Base-by-base conservation (phyloP, 2,329 filamentous ascomycete genomes). In the Claviceps pazoutovae region DNA sequence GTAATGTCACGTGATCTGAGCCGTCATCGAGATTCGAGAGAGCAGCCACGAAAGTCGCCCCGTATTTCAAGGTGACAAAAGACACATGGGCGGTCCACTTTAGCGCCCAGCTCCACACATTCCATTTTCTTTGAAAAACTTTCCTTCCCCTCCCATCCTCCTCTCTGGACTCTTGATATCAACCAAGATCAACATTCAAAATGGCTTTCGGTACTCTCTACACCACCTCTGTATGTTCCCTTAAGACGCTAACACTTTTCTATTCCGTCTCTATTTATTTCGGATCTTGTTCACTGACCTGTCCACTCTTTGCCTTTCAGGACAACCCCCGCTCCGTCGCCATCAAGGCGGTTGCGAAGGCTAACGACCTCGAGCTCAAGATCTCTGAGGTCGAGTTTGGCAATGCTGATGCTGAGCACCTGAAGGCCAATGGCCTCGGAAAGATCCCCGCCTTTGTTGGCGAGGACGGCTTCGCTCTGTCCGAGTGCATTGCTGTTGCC, bases 151-250 rank as follows among this genome's bases (percentile, higher is more conserved):
- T 55, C 57, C 49, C 41, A 37, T 45, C 16, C 30, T 9, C 14
- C n/a, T 44, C 21, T 37, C 50, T 34, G 45, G 36, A 53, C 49
- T 30, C 53, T 45, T 49, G 16, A 43, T 11, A 34, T 54, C 54
- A 54, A 55, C 57, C 26, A 26, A 44, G 26, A 50, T 51, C 26
- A 58, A 60, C 64, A 67, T 66, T 69, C 76, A 88, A 80, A 71
- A 94, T 95, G 86, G 79, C 87, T 69, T 97, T 98, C 81, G 93
- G 93, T 76, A 98, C 95, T 79, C 82, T 98, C 68, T 97, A 93
- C 82, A 86, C 85, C 70, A 82, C 80, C 72, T 70, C 80, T 75
- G 91, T 95, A 83, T 62, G 71, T 49, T 55, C 51, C 41, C 21
- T 34, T 6, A 49, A 23, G n/a, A 34, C 30, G 30, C 8, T 9